phyloP scores from a whole-genome alignment of 164 flowering plant species.

The grape (Vitis vinifera) region ASM3070453v1 NC_081818.1:27186001-27186500 shows the following conservation, averaged over 20 bases:
- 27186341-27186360: slow-evolving; percentile 15
- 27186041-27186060: not conserved
- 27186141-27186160: slow-evolving; percentile 30
- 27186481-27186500: not conserved
- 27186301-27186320: not conserved
- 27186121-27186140: slow-evolving; percentile 6
- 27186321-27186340: slow-evolving; percentile 9
- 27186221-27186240: slow-evolving; percentile 2
- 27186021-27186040: not conserved
- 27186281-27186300: slow-evolving; percentile 5
- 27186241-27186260: not conserved
- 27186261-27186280: not conserved
- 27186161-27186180: slow-evolving; percentile 32
- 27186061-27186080: slow-evolving; percentile 16
- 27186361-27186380: slow-evolving; percentile 1
- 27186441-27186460: slow-evolving; percentile 7
- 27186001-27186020: not conserved
- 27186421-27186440: not conserved
- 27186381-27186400: no score
- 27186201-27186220: slow-evolving; percentile 19
- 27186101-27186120: slow-evolving; percentile 12
- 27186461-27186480: not conserved
- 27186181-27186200: slow-evolving; percentile 43
- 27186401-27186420: not conserved
- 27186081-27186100: slow-evolving; percentile 18